Base-by-base conservation (phyloP, 129 eudicot genomes). In the Rutidosis leptorrhynchoides region DNA sequence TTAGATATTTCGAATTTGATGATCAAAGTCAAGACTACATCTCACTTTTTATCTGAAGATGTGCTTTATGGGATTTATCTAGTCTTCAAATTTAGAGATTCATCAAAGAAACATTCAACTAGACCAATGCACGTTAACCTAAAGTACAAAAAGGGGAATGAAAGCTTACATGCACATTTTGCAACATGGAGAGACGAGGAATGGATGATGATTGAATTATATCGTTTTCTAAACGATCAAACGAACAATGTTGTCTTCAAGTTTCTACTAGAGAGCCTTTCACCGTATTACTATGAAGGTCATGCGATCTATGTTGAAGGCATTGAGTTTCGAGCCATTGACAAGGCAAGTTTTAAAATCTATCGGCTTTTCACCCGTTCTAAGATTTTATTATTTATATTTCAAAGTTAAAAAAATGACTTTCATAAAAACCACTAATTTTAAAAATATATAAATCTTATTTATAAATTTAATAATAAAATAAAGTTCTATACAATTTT, bases 281-380 rank as follows among this genome's bases (percentile, higher is more conserved):
- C 60, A 54, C 1, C 28, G 3, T 23, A 21, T 17, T 23, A 54
- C n/a, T 23, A 6, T 9, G 17, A 1, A 54, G 32, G 23, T 54
- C 30, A 24, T 54, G 30, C 29, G 2, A 54, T 54, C 60, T 24
- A 54, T 22, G 16, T 54, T 54, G 60, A 54, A 54, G 60, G 60
- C 28, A 54, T 21, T 54, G 60, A 54, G 29, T 54, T 54, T 54
- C 60, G 29, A 21, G 29, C 60, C 60, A 54, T 23, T 54, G 12
- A 54, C 2, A 54, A 54, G 11, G 60, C 28, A 23, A 54, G 60
- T 54, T 54, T 23, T 5, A 9, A 23, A n/a, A n/a, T n/a, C n/a
- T 11, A 8, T 54, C 17, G 17, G 7, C 11, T 23, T 46, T 17
- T 17, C 24, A n/a, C 10, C 22, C 12, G 5, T n/a, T 49, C 55